These are phyloP conservation scores for Penstemon davidsonii DNA, from an alignment of 257 asterid species.

Conservation along the genomic window DNA sequence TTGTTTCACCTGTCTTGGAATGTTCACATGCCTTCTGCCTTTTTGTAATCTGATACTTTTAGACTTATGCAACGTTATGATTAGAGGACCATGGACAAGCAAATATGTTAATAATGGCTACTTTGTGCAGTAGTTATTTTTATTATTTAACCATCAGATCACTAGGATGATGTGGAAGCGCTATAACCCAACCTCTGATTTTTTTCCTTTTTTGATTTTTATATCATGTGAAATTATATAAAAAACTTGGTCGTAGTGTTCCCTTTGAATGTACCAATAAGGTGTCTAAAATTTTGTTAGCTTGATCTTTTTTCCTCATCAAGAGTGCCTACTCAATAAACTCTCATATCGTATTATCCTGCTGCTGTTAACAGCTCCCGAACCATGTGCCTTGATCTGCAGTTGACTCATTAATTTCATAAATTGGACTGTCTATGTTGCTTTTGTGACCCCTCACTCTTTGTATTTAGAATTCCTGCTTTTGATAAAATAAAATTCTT, in stretches of 20 bases:
- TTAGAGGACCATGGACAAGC: constrained; percentile 11
- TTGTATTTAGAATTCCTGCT: neutral
- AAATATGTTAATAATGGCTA: neutral
- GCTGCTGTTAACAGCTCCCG: constrained; percentile 17
- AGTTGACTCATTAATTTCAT: neutral
- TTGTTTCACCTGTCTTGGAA: neutral
- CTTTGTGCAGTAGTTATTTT: constrained; percentile 16
- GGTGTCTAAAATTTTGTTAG: constrained; percentile 5
- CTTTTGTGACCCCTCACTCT: constrained; percentile 10
- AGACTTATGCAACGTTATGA: neutral
- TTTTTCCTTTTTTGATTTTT: constrained; percentile 3
- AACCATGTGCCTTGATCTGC: neutral
- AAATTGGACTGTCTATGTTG: constrained; percentile 8
- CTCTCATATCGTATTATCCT: neutral
- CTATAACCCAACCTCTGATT: neutral
- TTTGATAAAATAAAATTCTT: constrained; percentile 5
- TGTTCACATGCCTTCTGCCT: neutral
- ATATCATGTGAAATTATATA: constrained; percentile 15
- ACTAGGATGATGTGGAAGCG: constrained; percentile 12
- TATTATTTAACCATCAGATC: constrained; percentile 10
- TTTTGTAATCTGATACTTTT: neutral
- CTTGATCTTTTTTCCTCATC: neutral
- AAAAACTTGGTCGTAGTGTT: constrained; percentile 9
- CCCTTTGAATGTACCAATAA: neutral
- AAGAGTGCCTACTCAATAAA: neutral